Percentiles rank a stretch among this genome's conserved stretches.
phyloP scores from a whole-genome alignment of 2,329 filamentous ascomycete genomes.

The Fonsecaea erecta region DNA sequence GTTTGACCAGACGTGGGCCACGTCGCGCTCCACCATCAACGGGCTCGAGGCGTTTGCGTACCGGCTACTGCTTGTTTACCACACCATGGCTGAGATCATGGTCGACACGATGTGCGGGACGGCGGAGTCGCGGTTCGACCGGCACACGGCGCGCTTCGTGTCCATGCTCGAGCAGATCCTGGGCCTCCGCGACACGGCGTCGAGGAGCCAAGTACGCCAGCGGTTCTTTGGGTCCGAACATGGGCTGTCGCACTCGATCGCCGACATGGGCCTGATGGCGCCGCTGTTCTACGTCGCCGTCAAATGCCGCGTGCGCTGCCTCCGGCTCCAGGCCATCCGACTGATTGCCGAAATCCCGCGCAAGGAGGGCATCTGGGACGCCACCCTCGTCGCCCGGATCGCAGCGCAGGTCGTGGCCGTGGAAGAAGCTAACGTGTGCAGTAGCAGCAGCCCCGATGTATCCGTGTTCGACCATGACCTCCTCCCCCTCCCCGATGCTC shows the following conservation, averaged over 20 bases:
- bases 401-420: constrained; percentile 30
- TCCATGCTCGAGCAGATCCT: constrained; percentile 25
- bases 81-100: constrained; percentile 23
- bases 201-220: background rate
- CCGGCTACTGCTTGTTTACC: constrained; percentile 12
- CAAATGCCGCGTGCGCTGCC: constrained; percentile 43
- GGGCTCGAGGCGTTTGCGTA: constrained; percentile 13
- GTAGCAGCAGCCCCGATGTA: background rate
- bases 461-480: constrained; percentile 2
- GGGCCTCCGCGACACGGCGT: background rate
- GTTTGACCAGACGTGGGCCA: background rate
- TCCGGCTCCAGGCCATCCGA: constrained; percentile 39
- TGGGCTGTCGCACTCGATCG: constrained; percentile 15
- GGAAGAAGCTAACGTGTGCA: constrained; percentile 21
- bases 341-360: constrained; percentile 32
- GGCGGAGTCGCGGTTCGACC: constrained; percentile 40
- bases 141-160: constrained; percentile 35
- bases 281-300: constrained; percentile 43
- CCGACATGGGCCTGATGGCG: constrained; percentile 42
- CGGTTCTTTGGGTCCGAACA: constrained; percentile 4
- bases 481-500: background rate
- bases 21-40: background rate
- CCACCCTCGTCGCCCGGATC: constrained; percentile 29
- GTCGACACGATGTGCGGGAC: constrained; percentile 39
- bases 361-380: constrained; percentile 39